Conservation (phyloP, 257 asterid species). For the Plantago major region DNA sequence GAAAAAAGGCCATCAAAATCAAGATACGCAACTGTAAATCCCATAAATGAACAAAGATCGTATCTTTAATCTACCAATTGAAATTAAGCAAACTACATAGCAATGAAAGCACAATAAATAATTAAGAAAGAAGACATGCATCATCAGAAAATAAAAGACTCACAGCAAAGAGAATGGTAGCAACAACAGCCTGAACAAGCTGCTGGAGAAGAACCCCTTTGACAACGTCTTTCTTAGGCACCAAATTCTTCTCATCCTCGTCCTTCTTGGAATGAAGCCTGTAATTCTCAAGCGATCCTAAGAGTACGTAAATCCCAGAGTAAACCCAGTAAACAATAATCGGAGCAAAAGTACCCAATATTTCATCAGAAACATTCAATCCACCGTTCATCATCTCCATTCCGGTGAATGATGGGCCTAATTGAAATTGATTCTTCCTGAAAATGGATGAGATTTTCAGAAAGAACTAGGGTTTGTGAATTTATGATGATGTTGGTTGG, state of each 20-base stretch:
- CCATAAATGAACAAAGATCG: constrained; percentile 1
- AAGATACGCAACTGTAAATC: not conserved
- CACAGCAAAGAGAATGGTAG: constrained; percentile 75
- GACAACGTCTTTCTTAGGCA: constrained; percentile 60
- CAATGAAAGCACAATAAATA: too few relatives aligned
- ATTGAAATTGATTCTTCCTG: not conserved
- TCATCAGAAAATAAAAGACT: constrained; percentile 20
- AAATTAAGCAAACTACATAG: not conserved
- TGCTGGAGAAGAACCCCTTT: constrained; percentile 93
- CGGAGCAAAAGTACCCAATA: constrained; percentile 74
- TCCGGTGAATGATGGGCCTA: too few relatives aligned
- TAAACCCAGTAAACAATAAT: constrained; percentile 76
- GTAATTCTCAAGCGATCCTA: constrained; percentile 66
- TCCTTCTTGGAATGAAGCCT: constrained; percentile 73
- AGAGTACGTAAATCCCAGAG: constrained; percentile 68
- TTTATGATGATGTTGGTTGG: too few relatives aligned
- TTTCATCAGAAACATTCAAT: constrained; percentile 58
- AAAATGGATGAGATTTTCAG: not conserved
- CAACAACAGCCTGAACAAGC: constrained; percentile 79
- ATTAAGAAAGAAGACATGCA: not conserved
- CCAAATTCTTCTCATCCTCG: constrained; percentile 92
- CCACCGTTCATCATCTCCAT: constrained; percentile 34
- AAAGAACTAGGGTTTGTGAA: too few relatives aligned
- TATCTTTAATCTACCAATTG: not conserved
- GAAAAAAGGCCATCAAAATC: too few relatives aligned